Conservation (phyloP, 371 early-diverging fungal genomes). For the Rhizopus sp. region DNA sequence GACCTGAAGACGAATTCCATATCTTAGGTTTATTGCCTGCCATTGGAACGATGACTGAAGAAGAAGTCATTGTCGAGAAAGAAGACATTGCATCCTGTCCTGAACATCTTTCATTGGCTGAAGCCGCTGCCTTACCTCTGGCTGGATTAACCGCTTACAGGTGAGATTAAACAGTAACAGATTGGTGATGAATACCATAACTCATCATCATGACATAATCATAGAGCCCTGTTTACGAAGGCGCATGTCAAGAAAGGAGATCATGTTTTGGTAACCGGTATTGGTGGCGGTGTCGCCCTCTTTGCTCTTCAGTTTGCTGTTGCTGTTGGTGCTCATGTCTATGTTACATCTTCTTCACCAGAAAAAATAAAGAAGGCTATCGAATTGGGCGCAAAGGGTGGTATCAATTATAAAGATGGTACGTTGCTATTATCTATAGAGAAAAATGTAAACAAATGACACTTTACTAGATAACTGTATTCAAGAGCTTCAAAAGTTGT, state of each 20-base stretch:
- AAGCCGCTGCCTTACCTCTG: constrained; percentile 72
- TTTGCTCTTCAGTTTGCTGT: constrained; percentile 69
- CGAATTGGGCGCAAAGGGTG: constrained; percentile 69
- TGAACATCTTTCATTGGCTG: constrained; percentile 57
- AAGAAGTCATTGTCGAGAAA: constrained; percentile 42
- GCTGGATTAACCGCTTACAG: constrained; percentile 72
- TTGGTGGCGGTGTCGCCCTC: constrained; percentile 76
- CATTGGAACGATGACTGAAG: constrained; percentile 64
- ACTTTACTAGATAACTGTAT: constrained; percentile 50
- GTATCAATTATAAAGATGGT: constrained; percentile 72
- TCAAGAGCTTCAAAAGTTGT: constrained; percentile 42
- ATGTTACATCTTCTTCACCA: constrained; percentile 68
- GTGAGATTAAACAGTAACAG: constrained; percentile 12
- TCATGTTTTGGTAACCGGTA: constrained; percentile 70
- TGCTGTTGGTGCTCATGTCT: constrained; percentile 71
- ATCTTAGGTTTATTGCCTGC: constrained; percentile 61
- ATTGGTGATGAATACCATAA: too few species aligned
- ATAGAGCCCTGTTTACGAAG: constrained; percentile 58
- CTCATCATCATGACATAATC: too few species aligned
- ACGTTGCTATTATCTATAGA: constrained; percentile 8
- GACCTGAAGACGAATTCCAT: constrained; percentile 61
- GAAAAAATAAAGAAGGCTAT: constrained; percentile 65
- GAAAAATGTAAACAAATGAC: not conserved
- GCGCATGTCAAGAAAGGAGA: constrained; percentile 56
- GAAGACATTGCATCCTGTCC: constrained; percentile 58